These are phyloP conservation scores for Medicago ruthenica DNA, from an alignment of 306 rosid species.

Conservation along the genomic window DNA sequence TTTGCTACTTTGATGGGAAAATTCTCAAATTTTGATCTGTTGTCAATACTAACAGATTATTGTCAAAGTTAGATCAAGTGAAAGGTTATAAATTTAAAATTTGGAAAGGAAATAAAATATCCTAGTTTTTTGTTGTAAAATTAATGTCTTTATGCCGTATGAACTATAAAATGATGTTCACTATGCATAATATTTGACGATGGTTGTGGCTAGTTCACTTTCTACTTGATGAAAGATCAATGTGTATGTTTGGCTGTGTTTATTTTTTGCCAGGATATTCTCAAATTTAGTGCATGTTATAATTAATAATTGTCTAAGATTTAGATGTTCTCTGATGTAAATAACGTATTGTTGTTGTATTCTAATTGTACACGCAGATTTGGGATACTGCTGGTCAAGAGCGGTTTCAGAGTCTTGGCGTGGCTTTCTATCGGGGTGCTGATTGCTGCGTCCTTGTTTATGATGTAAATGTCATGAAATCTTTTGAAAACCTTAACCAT, in stretches of 20 bases:
- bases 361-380: conserved; percentile 55
- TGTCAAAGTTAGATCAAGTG: background rate
- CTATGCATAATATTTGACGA: conserved; percentile 12
- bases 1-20: background rate
- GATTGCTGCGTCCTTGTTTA: conserved; percentile 99
- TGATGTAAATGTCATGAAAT: conserved; percentile 96
- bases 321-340: conserved; percentile 4
- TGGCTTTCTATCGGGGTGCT: conserved; percentile 99
- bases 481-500: conserved; percentile 94
- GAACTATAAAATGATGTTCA: background rate
- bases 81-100: background rate
- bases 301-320: conserved; percentile 15
- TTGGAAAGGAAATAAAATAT: background rate
- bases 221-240: conserved; percentile 3
- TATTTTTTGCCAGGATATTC: background rate
- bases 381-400: conserved; percentile 99
- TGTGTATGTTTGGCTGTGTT: background rate
- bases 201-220: conserved; percentile 8
- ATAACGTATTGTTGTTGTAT: background rate
- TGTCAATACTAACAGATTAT: background rate
- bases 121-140: background rate
- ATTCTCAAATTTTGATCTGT: background rate
- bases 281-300: background rate
- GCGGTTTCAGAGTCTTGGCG: conserved; percentile 98
- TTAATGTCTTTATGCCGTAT: background rate